These are phyloP conservation scores for Phycomyces blakesleeanus DNA, from an alignment of 192 early-diverging fungal genomes.

Conservation along the genomic window DNA sequence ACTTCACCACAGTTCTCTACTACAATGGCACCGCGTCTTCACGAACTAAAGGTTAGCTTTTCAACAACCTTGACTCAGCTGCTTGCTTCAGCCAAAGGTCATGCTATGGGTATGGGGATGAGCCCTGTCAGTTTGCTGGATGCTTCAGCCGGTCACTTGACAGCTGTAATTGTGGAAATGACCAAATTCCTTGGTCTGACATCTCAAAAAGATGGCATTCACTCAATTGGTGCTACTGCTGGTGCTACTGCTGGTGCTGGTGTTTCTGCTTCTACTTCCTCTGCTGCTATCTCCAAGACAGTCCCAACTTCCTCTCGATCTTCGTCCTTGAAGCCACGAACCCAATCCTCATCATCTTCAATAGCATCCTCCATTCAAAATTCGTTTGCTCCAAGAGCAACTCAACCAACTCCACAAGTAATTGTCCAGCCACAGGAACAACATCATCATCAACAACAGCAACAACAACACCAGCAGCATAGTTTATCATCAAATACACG, in stretches of 20 bases:
- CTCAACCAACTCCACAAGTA: background rate
- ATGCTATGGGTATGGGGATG: conserved; percentile 66
- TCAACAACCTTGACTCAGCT: conserved; percentile 63
- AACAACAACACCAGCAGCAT: no score
- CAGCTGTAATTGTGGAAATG: conserved; percentile 75
- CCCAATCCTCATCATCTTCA: background rate
- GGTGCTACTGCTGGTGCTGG: no score
- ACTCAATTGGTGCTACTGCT: background rate
- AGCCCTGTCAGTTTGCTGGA: conserved; percentile 74
- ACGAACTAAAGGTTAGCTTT: conserved; percentile 56
- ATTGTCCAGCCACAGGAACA: no score
- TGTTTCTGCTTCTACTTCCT: no score
- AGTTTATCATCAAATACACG: background rate
- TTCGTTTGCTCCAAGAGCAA: background rate
- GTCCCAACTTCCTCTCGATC: background rate
- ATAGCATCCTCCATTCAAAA: background rate
- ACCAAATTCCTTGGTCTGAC: conserved; percentile 49
- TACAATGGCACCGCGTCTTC: conserved; percentile 48
- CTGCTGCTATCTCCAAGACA: no score
- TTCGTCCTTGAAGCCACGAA: background rate
- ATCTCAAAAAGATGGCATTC: background rate
- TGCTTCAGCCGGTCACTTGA: conserved; percentile 73
- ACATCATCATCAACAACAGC: no score
- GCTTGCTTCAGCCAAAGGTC: conserved; percentile 71
- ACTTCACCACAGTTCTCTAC: conserved; percentile 42